A percentile compares a stretch with the other conserved stretches of the same genome.
These are phyloP conservation scores for Sporothrix curviconia DNA, from an alignment of 2,329 filamentous ascomycete genomes.

Conservation along the genomic window DNA sequence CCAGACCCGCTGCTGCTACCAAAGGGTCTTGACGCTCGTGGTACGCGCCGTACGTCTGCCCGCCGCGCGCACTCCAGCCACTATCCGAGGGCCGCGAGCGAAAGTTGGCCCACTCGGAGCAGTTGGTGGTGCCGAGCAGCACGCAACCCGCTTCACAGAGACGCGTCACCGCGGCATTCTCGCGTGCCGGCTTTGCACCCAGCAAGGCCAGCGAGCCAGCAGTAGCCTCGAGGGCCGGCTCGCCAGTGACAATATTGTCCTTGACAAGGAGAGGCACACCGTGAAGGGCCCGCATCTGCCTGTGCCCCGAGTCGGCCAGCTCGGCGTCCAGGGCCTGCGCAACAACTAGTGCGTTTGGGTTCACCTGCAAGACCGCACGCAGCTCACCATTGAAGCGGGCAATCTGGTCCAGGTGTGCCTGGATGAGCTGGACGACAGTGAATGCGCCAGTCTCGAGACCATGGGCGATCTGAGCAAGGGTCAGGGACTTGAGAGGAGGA, in stretches of 20 bases:
- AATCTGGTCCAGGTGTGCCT: conserved; percentile 27
- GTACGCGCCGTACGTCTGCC: conserved; percentile 19
- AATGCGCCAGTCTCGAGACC: conserved; percentile 29
- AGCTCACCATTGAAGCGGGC: conserved; percentile 29
- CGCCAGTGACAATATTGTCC: conserved; percentile 58
- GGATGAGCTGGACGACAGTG: conserved; percentile 32
- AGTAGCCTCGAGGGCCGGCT: conserved; percentile 40
- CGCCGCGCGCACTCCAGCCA: conserved; percentile 19
- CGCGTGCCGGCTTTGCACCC: conserved; percentile 10
- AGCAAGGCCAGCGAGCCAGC: conserved; percentile 58
- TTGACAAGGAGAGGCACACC: conserved; percentile 33
- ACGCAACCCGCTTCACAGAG: conserved; percentile 16
- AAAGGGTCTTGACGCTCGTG: conserved; percentile 33
- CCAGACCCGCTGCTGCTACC: conserved; percentile 57
- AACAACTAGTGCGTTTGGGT: conserved; percentile 33
- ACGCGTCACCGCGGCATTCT: conserved; percentile 21
- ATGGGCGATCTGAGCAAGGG: conserved; percentile 27
- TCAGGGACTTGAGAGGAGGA: conserved; percentile 29
- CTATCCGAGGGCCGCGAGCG: conserved; percentile 16
- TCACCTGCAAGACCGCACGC: conserved; percentile 30
- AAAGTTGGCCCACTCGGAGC: conserved; percentile 19
- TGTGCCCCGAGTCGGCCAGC: conserved; percentile 18
- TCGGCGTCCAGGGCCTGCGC: conserved; percentile 31
- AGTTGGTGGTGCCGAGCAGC: conserved; percentile 16
- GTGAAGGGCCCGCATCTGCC: conserved; percentile 5